These are phyloP conservation scores for Thalassiosira pacifica DNA, from an alignment of 352 stramenopile species.

Conservation along the genomic window DNA sequence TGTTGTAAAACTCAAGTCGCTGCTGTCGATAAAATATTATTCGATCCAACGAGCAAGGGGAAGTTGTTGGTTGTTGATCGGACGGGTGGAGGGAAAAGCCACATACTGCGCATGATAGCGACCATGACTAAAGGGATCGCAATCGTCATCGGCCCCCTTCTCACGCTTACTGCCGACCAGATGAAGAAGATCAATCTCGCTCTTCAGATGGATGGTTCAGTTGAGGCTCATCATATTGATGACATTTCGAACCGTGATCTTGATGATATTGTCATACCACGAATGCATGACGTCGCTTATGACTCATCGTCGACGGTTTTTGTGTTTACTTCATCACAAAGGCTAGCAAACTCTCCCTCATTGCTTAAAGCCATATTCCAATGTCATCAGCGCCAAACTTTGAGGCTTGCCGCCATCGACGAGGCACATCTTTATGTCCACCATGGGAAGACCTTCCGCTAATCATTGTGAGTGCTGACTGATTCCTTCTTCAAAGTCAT, in stretches of 20 bases:
- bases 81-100: background rate
- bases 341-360: background rate
- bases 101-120: background rate
- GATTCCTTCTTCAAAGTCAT: background rate
- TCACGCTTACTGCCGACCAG: background rate
- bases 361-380: background rate
- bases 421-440: slow-evolving; percentile 22
- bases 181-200: background rate
- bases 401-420: slow-evolving; percentile 11
- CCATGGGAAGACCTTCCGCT: slow-evolving; percentile 12
- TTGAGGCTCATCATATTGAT: slow-evolving; percentile 2
- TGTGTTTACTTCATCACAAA: background rate
- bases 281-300: background rate
- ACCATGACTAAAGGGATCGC: background rate
- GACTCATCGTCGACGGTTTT: background rate
- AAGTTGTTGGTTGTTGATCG: background rate
- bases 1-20: too few species aligned
- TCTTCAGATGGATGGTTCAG: background rate
- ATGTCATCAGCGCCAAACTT: background rate
- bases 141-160: background rate
- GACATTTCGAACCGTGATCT: background rate
- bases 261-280: background rate
- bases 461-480: background rate
- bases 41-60: background rate
- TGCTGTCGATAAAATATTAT: too few species aligned